Base-by-base conservation (phyloP, 257 asterid genomes). In the Osmanthus fragrans region DNA sequence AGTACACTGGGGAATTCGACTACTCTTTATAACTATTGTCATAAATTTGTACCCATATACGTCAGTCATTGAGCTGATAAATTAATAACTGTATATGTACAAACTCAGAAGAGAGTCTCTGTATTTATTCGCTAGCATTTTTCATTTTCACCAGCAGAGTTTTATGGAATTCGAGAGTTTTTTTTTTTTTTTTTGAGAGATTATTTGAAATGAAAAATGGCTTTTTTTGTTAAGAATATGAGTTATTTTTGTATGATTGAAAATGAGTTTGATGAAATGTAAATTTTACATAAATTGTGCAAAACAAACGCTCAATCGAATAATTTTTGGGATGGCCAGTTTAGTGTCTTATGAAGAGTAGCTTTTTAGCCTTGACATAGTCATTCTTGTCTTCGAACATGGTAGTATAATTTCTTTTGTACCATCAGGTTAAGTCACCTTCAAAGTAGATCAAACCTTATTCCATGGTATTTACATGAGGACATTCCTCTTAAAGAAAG, bases 1-100 rank as follows among this genome's bases (percentile, higher is more conserved):
- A 84, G 88, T 86, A 82, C 87, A 82, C 47, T 82, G 80, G 1
- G 40, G 85, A 86, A 83, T 77, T 84, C 85, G 90, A 88, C 92
- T 80, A 82, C 86, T 79, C 89, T 29, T 71, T 45, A 80, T 80
- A 80, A 51, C 64, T 78, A 68, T 84, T 84, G 86, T 86, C 85
- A 54, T 71, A 65, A 74, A 72, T 76, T 65, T 80, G 88, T 82
- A 87, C 90, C 32, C 86, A 79, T 85, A 83, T 72, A 79, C 79
- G 83, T 84, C 88, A 86, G 87, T 82, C 83, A 75, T 81, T 81
- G 87, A 86, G 86, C 83, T 72, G 92, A 86, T 84, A 82, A 7
- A 60, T 54, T 88, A 79, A 84, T 84, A 76, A 85, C 85, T 85
- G 83, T 84, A 58, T 54, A 54, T 76, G n/a, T 67, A 77, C 73